Evolutionary conservation across 257 asterid species (phyloP), one percentile per base, ranked within the genome.

Genomic region (Penstemon eatonii): DNA sequence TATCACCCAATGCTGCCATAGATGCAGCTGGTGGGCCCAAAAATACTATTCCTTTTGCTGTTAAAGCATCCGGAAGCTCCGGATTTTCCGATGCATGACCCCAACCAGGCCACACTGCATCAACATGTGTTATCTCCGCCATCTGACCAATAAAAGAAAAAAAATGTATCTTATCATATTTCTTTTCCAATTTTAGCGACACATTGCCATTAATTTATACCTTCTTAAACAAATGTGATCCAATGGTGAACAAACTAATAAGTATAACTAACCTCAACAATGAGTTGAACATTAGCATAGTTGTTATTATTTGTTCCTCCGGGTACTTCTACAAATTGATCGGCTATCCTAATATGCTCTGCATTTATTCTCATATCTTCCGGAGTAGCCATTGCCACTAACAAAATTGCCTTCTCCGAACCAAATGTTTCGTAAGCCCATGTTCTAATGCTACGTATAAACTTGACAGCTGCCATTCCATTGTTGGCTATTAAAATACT

Each of bases 61-160:
- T 67, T 75, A 94, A 81, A 73, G 97, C 97, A 72, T 89, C 99
- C 8, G 99, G 97, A 59, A 91, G 87, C 80, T 89, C 99, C 37
- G 99, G 99, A 82, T 84, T 91, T 81, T 94, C 99, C 40, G 99
- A 94, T 65, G 99, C 99, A 77, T 94, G 99, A 70, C 99, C 99
- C 99, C 99, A 94, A 69, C 99, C 99, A 83, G 99, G 99, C 99
- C 99, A 94, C 70, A 94, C 99, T 47, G 99, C 99, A 83, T 89
- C 96, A 3, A 94, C 97, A 61, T 61, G 96, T 25, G 99, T 94
- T 75, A 87, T 85, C 94, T 94, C 99, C 50, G 99, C 99, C 93
- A 89, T 89, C 99, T 94, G 78, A 69, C 64, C 59, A 71, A 80
- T 60, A 2, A 70, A 65, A 66, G 10, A 69, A 69, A 40, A 10